Base-by-base conservation (phyloP, 352 stramenopile genomes). In the Thalassiosira ordinaria region DNA sequence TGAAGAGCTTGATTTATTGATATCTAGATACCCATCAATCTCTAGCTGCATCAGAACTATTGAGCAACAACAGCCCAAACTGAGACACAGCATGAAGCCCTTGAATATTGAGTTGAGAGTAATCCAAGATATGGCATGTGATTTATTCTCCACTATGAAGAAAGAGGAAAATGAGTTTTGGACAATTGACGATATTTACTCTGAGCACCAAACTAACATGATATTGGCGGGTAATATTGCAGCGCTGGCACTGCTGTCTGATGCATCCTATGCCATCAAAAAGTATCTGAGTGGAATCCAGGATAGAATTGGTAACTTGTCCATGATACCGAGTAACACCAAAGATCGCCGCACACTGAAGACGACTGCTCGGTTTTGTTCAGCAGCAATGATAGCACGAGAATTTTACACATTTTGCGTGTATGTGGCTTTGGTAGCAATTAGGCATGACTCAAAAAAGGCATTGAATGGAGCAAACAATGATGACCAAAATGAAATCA, bases 231-330 rank as follows among this genome's bases (percentile, higher is more conserved):
- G 60, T 39, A 67, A 41, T 46, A 60, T 59, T 65, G 88, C 85
- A 14, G 83, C 84, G 4, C 46, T 84, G 52, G 73, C 66, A 22
- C 85, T 93, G 66, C 55, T 91, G 2, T 59, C 63, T 0, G 81
- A 91, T 79, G 75, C 74, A 49, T 80, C 89, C 18, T 5, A 57
- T 16, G 69, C 70, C 52, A 81, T 70, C 14, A 70, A 65, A 20
- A 55, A 33, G 4, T 84, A 81, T 41, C 29, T 81, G 33, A 37
- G 13, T 9, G 41, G 13, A 24, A 16, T 74, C 18, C 41, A 53
- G 37, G 55, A 66, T 13, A 33, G 65, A 67, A 49, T 82, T 29
- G 55, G 29, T 26, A 63, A 55, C 18, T 39, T 78, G 8, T 31
- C 39, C 5, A 22, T 51, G 51, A 14, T 59, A 14, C 35, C 74